Evolutionary conservation across 192 early-diverging fungal genomes (phyloP), one percentile per base, ranked within the genome.

Genomic region (Gonapodya sp.): DNA sequence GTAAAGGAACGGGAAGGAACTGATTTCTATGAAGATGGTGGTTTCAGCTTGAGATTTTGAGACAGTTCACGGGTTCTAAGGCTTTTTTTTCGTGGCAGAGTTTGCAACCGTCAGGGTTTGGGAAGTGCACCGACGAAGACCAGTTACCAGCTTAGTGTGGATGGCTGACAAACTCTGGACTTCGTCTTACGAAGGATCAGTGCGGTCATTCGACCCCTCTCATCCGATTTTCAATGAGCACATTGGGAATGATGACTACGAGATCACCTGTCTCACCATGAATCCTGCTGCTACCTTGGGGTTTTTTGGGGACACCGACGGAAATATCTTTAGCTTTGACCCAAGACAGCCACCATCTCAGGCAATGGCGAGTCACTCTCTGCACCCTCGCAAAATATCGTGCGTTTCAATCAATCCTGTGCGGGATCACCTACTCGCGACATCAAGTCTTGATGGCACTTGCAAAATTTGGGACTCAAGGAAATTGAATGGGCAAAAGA

Each of bases 141-240:
- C 75, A 16, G 75, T 77, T 16, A 77, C 75, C 8, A 77, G 34
- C 75, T 33, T 77, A 16, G 75, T 32, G 8, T 18, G 75, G 75
- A 2, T 16, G 8, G 30, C 8, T 14, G 30, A 77, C 30, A 2
- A 33, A 16, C 30, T 77, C 8, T 77, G 34, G 30, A 77, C 75
- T 16, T 77, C 75, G 8, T 77, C 75, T 16, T 77, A 77, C 75
- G 75, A 77, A 34, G 75, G 75, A 8, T 77, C 75, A 33, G 34
- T 77, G 8, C 75, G 75, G 75, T 34, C 30, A 14, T 32, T 34
- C 30, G 75, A 77, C 30, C 75, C 34, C 30, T 16, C 75, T 33
- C 18, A 18, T 8, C 75, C 34, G 18, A 33, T 34, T 33, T 77
- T 34, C 30, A 2, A 77, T 2, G 75, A 77, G 8, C 75, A 32